These are phyloP conservation scores for Scolecobasidium constrictum DNA, from an alignment of 2,329 filamentous ascomycete species.

Conservation along the genomic window DNA sequence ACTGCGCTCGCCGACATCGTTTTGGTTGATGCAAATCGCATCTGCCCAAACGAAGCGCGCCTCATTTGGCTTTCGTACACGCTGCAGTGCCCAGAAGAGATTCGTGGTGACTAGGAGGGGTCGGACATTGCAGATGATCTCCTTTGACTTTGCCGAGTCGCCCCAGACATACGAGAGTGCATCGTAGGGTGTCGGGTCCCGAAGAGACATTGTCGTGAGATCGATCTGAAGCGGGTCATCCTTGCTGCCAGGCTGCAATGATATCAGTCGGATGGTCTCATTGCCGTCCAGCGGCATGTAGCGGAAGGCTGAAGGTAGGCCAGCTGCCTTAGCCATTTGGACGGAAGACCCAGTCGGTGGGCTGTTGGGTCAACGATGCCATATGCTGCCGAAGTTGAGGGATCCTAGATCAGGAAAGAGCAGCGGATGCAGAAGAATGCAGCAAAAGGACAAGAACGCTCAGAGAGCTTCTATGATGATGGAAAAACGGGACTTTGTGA, in stretches of 20 bases:
- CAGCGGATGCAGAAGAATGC: no score
- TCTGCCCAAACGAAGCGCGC: constrained; percentile 10
- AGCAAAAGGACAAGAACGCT: no score
- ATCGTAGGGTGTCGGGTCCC: not conserved
- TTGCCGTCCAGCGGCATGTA: no score
- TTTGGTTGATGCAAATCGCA: constrained; percentile 11
- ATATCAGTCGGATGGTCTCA: not conserved
- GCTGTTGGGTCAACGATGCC: no score
- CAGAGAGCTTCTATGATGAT: no score
- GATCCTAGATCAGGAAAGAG: no score
- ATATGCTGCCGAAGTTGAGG: no score
- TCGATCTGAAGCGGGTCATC: not conserved
- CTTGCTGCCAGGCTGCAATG: not conserved
- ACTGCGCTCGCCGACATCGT: not conserved
- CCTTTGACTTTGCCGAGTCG: not conserved
- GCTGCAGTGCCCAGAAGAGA: constrained; percentile 1
- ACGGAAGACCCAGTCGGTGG: no score
- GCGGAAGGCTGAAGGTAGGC: no score
- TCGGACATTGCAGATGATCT: not conserved
- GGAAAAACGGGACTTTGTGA: no score
- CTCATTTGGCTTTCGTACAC: not conserved
- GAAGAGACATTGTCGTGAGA: not conserved
- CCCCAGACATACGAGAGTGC: not conserved
- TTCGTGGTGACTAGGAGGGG: not conserved
- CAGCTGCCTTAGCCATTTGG: no score